Percentiles rank a stretch among this genome's conserved stretches.
Evolutionary conservation across 164 flowering plant species (phyloP).

Genomic region (Buxus sempervirens): DNA sequence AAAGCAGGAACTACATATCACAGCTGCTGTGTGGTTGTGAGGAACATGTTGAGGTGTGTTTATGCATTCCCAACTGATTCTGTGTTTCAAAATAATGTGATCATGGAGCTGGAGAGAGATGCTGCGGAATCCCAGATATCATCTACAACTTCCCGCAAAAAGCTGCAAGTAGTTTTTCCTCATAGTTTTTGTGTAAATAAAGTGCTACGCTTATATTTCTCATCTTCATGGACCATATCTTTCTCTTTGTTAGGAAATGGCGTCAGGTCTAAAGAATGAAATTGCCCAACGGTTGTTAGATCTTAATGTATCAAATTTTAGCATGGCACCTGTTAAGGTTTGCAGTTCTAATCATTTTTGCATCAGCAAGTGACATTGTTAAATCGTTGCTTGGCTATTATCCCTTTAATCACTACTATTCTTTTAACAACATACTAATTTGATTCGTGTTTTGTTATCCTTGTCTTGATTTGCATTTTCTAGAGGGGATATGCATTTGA

Average conservation of each 20-base stretch:
- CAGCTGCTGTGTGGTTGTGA: conserved; percentile 92
- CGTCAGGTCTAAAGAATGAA: conserved; percentile 73
- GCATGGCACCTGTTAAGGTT: conserved; percentile 93
- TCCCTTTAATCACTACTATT: too few relatives aligned
- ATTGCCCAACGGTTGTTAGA: conserved; percentile 50
- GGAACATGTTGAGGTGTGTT: conserved; percentile 86
- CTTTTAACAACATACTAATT: not conserved
- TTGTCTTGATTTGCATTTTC: not conserved
- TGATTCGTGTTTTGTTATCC: not conserved
- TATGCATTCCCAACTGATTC: conserved; percentile 74
- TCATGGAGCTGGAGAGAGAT: conserved; percentile 60
- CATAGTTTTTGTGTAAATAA: too few relatives aligned
- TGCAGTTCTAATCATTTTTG: conserved; percentile 14
- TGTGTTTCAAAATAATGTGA: conserved; percentile 45
- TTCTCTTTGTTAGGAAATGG: conserved; percentile 56
- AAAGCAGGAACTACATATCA: conserved; percentile 67
- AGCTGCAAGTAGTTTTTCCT: conserved; percentile 57
- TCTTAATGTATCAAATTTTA: conserved; percentile 71
- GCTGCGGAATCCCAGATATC: conserved; percentile 47
- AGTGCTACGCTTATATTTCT: not conserved
- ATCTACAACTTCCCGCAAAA: conserved; percentile 37
- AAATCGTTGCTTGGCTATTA: too few relatives aligned
- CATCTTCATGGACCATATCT: not conserved
- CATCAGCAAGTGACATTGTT: not conserved
- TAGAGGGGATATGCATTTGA: conserved; percentile 95